These are phyloP conservation scores for Malassezia globosa DNA, from an alignment of 1,284 basidiomycete species.

Conservation along the genomic window DNA sequence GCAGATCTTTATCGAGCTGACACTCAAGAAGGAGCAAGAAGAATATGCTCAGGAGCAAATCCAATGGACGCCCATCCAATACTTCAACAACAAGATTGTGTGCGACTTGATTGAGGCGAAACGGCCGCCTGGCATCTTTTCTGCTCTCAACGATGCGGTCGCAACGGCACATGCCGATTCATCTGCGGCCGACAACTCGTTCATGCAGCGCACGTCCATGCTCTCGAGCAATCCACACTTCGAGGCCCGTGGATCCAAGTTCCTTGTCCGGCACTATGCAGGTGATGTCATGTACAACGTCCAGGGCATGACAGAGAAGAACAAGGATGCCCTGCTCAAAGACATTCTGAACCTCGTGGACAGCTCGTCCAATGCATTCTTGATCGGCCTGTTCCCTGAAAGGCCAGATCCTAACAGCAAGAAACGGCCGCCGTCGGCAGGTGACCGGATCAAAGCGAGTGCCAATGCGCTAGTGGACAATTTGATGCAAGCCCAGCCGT, in stretches of 20 bases:
- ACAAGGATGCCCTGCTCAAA: conserved; percentile 92
- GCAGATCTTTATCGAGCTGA: conserved; percentile 95
- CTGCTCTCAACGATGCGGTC: conserved; percentile 93
- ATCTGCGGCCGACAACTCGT: conserved; percentile 88
- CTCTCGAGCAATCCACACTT: conserved; percentile 54
- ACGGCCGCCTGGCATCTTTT: conserved; percentile 91
- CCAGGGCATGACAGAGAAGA: conserved; percentile 98
- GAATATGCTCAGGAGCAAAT: conserved; percentile 97
- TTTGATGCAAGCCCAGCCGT: conserved; percentile 87
- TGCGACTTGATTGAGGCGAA: conserved; percentile 96
- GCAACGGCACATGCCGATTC: conserved; percentile 98
- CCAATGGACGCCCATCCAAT: conserved; percentile 92
- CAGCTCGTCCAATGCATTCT: conserved; percentile 51
- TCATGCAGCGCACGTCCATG: conserved; percentile 73
- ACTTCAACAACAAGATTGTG: conserved; percentile 58
- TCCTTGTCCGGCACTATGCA: conserved; percentile 63
- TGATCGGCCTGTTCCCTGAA: conserved; percentile 84
- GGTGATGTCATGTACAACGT: conserved; percentile 98
- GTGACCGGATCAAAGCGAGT: conserved; percentile 86
- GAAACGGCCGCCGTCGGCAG: conserved; percentile 93
- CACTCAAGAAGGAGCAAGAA: conserved; percentile 96
- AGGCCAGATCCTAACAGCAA: conserved; percentile 91
- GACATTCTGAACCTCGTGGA: conserved; percentile 84
- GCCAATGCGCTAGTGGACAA: conserved; percentile 91
- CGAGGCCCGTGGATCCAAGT: conserved; percentile 54